Base-by-base conservation (phyloP, 352 stramenopile genomes). In the Pythium biforme region DNA sequence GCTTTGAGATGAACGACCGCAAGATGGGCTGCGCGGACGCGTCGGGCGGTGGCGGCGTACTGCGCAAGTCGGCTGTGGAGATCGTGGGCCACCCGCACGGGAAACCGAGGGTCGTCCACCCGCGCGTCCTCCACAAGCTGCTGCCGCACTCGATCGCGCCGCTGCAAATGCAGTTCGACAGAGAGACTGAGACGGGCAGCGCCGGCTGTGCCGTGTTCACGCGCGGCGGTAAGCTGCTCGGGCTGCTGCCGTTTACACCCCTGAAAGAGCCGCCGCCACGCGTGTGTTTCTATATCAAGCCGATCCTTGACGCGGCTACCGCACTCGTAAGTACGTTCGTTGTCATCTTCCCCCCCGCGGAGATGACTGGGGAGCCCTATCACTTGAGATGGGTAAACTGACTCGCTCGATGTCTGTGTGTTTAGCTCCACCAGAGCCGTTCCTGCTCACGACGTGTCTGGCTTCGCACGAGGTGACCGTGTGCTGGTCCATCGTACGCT, bases 251-350 rank as follows among this genome's bases (percentile, higher is more conserved):
- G 27, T 84, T 78, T 34, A 48, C 62, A 17, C 59, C 71, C 15
- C 55, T 75, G 17, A 83, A 77, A 37, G 70, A 80, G 9, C 54
- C 66, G 9, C 59, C 76, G 19, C 75, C 73, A 17, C 17, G 46
- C 20, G 48, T 51, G 19, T 90, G 71, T 31, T 82, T 66, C 61
- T 82, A 79, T 58, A 85, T 89, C 49, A 78, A 80, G 15, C 69
- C 79, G 22, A 81, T 90, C 50, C 61, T 90, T 27, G 65, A 72
- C 41, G 64, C 69, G 11, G 75, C 74, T 6, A 63, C 67, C 20
- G 43, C 49, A 3, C 74, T 86, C 66, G 69, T 88, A 75, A 89
- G 81, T 90, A 88, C 69, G 81, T 40, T 90, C 14, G 20, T 15
- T 43, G 1, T 55, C 31, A 31, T n/a, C 10, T 26, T 8, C 14